Evolutionary conservation across 129 eudicot species (phyloP), one percentile per base, ranked within the genome.

Genomic region (Calendula officinalis): DNA sequence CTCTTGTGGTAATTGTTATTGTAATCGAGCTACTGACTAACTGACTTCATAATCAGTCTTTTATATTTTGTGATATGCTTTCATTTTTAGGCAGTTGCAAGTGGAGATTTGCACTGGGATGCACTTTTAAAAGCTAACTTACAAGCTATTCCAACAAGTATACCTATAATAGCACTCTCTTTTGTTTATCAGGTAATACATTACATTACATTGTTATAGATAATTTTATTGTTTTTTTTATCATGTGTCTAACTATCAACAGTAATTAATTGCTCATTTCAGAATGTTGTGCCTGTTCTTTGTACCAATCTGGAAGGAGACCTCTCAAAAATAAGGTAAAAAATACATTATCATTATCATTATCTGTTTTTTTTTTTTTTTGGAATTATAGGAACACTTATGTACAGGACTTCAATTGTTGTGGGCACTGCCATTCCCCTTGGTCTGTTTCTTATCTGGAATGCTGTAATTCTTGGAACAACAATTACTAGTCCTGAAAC

Each of bases 251-350:
- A 50, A 44, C 58, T 22, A 55, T 46, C 22, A 11, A n/a, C 33
- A 54, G 34, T 39, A 22, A 22, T 22, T 22, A 22, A 17, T 61
- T 52, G 27, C 49, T 65, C 61, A n/a, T 41, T 68, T 49, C 85
- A 91, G 98, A 91, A 91, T 82, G 98, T 91, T 11, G 98, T 91
- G 61, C 98, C 96, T 71, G 96, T 91, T 71, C 84, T 91, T 70
- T 87, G 98, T 70, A 87, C 94, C 22, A 82, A 87, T 88, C 84
- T 91, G 33, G 98, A 91, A 75, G 98, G 94, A 56, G 62, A 87
- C 79, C 80, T 83, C 62, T 73, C 81, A 59, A 87, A 87, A 75
- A 90, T 87, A 78, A 91, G 98, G 98, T 91, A 74, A 80, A 30
- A 22, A 56, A 39, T 41, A 41, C 46, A 27, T 76, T 49, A 36